Evolutionary conservation across 164 flowering plant species (phyloP).

Genomic region (Cinnamomum chago): DNA sequence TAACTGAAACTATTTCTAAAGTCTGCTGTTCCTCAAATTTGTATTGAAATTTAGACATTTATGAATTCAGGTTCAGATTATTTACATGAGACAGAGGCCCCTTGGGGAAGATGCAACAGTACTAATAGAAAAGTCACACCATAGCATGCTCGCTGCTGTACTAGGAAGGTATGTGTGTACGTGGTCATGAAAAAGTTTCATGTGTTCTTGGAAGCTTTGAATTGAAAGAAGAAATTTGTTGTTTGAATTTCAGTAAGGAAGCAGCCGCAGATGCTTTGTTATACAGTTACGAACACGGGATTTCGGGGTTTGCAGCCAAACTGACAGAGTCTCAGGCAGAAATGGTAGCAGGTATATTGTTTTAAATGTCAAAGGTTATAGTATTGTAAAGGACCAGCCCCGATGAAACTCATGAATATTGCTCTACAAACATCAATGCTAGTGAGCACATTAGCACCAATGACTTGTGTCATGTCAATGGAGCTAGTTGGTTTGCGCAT

Average conservation of each 20-base stretch:
- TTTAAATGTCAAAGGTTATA: too few species aligned
- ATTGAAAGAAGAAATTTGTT: background rate
- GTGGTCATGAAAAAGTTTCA: too few species aligned
- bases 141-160: constrained; percentile 30
- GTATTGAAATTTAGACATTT: background rate
- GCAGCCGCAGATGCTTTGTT: constrained; percentile 29
- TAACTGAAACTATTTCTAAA: too few species aligned
- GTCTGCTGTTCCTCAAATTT: too few species aligned
- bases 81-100: constrained; percentile 36
- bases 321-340: constrained; percentile 38
- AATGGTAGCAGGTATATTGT: constrained; percentile 32
- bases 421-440: too few species aligned
- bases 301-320: constrained; percentile 53
- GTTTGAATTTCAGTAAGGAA: constrained; percentile 32
- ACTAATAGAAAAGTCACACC: constrained; percentile 26
- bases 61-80: constrained; percentile 25
- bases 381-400: too few species aligned
- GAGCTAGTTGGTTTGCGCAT: too few species aligned
- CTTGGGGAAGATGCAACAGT: constrained; percentile 26
- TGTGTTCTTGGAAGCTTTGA: background rate
- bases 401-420: too few species aligned
- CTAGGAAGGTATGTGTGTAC: constrained; percentile 30
- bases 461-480: too few species aligned
- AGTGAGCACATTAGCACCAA: too few species aligned
- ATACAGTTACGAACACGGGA: constrained; percentile 50